These are phyloP conservation scores for Lecanicillium sp. DNA, from an alignment of 2,329 filamentous ascomycete genomes.

Conservation along the genomic window DNA sequence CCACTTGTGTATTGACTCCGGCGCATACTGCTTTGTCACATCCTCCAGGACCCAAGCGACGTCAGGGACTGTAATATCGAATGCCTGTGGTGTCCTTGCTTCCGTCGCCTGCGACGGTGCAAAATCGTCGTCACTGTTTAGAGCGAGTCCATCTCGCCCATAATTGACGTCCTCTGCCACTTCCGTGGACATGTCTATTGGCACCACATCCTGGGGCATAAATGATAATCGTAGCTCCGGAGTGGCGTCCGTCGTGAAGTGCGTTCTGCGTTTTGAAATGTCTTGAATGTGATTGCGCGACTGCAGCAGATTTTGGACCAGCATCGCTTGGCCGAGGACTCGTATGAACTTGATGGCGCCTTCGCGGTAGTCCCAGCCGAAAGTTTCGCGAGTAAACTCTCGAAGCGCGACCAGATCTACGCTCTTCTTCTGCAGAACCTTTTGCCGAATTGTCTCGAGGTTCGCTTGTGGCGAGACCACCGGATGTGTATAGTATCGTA, in stretches of 20 bases:
- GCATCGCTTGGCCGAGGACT: constrained; percentile 68
- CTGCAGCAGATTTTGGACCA: constrained; percentile 51
- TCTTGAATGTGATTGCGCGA: constrained; percentile 28
- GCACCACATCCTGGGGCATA: constrained; percentile 68
- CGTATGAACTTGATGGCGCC: constrained; percentile 83
- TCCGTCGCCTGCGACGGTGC: constrained; percentile 32
- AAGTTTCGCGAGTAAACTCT: constrained; percentile 68
- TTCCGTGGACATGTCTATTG: constrained; percentile 69
- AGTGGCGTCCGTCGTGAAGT: constrained; percentile 67
- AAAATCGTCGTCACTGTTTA: constrained; percentile 63
- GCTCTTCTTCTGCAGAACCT: constrained; percentile 16
- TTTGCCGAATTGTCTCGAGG: constrained; percentile 21
- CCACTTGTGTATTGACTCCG: constrained; percentile 23
- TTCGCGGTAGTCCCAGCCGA: constrained; percentile 75
- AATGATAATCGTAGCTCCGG: constrained; percentile 76
- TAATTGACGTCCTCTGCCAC: constrained; percentile 52
- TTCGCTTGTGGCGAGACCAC: constrained; percentile 64
- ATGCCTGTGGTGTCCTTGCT: constrained; percentile 34
- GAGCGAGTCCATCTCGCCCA: constrained; percentile 48
- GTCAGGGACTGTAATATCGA: constrained; percentile 60
- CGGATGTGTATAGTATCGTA: constrained; percentile 84
- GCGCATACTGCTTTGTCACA: constrained; percentile 23
- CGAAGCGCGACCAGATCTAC: constrained; percentile 50
- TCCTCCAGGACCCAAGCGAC: constrained; percentile 34
- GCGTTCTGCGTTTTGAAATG: constrained; percentile 62